Conservation (phyloP, 306 rosid species). For the Leucaena leucocephala region DNA sequence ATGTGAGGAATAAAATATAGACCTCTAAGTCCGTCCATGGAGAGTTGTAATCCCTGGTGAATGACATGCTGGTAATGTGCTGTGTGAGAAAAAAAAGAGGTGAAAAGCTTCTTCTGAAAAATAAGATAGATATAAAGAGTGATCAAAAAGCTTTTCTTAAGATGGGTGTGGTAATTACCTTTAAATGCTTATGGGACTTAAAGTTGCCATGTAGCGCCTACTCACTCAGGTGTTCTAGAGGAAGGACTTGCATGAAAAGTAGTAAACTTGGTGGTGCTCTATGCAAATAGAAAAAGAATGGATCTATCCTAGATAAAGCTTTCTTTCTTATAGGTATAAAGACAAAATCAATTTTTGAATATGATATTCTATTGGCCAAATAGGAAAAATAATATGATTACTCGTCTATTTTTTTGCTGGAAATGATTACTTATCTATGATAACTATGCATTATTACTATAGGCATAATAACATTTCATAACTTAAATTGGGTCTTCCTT, state of each 20-base stretch:
- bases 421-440: background rate
- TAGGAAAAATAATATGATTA: background rate
- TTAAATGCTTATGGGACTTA: background rate
- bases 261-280: background rate
- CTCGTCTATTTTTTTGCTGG: background rate
- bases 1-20: background rate
- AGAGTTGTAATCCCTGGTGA: background rate
- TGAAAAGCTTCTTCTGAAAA: background rate
- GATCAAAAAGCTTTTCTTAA: background rate
- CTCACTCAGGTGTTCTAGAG: background rate
- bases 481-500: background rate
- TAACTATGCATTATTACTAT: background rate
- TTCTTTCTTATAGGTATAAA: background rate
- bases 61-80: background rate
- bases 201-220: constrained; percentile 21
- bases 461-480: background rate
- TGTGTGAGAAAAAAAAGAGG: constrained; percentile 7
- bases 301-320: background rate
- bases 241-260: constrained; percentile 1
- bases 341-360: constrained; percentile 11
- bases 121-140: background rate
- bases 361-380: background rate
- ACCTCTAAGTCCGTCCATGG: background rate
- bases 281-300: background rate
- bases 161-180: background rate